phyloP scores from a whole-genome alignment of 1,139 yeast species.

The Eremothecium cymbalariae region DNA sequence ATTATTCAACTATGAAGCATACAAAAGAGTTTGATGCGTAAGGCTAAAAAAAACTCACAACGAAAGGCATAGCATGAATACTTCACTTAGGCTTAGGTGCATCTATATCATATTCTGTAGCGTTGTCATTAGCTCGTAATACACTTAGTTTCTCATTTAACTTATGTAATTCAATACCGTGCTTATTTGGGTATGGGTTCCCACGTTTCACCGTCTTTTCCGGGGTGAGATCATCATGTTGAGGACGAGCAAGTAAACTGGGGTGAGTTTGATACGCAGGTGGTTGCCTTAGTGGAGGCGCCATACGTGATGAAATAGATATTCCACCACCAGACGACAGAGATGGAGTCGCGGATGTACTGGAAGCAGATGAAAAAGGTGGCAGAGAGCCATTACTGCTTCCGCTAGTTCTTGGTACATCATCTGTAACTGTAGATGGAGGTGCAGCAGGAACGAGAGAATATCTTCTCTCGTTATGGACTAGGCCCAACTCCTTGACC shows the following conservation, averaged over 20 bases:
- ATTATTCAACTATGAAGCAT: no score
- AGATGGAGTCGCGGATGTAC: constrained; percentile 5
- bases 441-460: constrained; percentile 73
- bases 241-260: constrained; percentile 10
- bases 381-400: constrained; percentile 15
- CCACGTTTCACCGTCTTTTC: not conserved
- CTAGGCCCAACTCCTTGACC: constrained; percentile 57
- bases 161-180: constrained; percentile 27
- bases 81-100: no score
- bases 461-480: constrained; percentile 57
- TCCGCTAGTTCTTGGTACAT: constrained; percentile 10
- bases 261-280: constrained; percentile 8
- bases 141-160: constrained; percentile 29
- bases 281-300: constrained; percentile 10
- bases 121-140: constrained; percentile 13
- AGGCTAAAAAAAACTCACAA: no score
- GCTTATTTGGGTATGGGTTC: not conserved
- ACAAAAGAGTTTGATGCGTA: no score
- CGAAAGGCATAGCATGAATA: no score
- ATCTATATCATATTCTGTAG: no score
- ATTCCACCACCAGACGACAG: constrained; percentile 11
- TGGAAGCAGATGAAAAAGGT: constrained; percentile 9
- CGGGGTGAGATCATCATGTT: constrained; percentile 6
- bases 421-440: constrained; percentile 21
- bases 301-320: constrained; percentile 5